These are phyloP conservation scores for Botryobasidium botryosum DNA, from an alignment of 768 basidiomycete species.

Conservation along the genomic window DNA sequence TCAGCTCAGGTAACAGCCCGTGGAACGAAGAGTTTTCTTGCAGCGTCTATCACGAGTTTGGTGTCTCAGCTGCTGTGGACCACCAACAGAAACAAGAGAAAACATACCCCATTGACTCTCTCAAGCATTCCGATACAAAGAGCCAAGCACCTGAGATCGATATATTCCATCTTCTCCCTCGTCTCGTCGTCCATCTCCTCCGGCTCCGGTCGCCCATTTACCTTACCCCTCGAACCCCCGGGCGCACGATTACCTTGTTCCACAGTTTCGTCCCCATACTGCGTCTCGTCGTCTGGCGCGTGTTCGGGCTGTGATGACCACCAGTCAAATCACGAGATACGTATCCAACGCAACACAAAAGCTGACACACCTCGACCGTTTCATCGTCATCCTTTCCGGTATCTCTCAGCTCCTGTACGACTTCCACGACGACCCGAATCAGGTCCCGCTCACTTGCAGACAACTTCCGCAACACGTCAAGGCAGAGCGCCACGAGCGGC, in stretches of 20 bases:
- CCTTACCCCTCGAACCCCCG: conserved; percentile 4
- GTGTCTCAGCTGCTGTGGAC: neutral
- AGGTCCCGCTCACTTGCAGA: conserved; percentile 66
- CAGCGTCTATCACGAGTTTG: conserved; percentile 18
- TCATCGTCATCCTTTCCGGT: conserved; percentile 27
- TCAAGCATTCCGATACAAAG: conserved; percentile 75
- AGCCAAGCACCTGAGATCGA: conserved; percentile 58
- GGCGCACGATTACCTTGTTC: conserved; percentile 12
- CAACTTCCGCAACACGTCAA: conserved; percentile 66
- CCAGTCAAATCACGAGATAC: conserved; percentile 9
- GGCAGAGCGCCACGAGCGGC: conserved; percentile 47
- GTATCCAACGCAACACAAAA: conserved; percentile 1
- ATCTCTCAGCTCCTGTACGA: conserved; percentile 65
- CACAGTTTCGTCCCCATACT: conserved; percentile 19
- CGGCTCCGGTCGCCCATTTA: conserved; percentile 16
- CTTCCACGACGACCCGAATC: conserved; percentile 76
- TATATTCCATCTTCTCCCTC: conserved; percentile 35
- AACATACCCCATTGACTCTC: conserved; percentile 63
- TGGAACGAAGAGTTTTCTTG: conserved; percentile 54
- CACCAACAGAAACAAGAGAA: neutral
- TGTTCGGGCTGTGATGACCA: neutral
- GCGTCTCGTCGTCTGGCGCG: conserved; percentile 10
- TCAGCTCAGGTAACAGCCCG: conserved; percentile 58
- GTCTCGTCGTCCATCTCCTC: conserved; percentile 41
- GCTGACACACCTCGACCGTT: conserved; percentile 16